Evolutionary conservation across 352 stramenopile genomes (phyloP).

Genomic region (Blastocystis sp.): DNA sequence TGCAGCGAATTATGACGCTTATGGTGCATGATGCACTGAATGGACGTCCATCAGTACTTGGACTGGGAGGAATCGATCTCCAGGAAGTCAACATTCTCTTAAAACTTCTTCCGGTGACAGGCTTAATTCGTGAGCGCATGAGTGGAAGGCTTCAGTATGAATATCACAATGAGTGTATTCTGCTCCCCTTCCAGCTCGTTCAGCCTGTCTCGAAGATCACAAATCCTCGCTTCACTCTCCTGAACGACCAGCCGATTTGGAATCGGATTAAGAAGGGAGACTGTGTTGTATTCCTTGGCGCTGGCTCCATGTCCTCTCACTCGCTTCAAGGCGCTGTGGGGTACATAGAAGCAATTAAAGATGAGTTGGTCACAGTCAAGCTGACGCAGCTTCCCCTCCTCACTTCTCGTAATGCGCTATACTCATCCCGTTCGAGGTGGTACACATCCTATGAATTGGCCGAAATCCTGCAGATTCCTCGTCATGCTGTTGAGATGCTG

Average conservation of each 20-base stretch:
- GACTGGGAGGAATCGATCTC: constrained; percentile 83
- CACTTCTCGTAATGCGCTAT: constrained; percentile 69
- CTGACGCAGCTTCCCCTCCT: not conserved
- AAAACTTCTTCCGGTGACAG: constrained; percentile 77
- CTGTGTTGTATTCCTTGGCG: constrained; percentile 77
- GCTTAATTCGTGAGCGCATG: constrained; percentile 84
- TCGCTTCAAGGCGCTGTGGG: constrained; percentile 77
- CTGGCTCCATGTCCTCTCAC: constrained; percentile 68
- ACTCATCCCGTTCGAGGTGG: constrained; percentile 71
- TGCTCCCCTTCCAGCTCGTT: constrained; percentile 89
- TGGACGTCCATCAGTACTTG: constrained; percentile 68
- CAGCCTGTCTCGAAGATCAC: constrained; percentile 80
- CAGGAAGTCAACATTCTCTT: constrained; percentile 75
- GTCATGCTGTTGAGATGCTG: constrained; percentile 82
- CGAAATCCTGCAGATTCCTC: constrained; percentile 82
- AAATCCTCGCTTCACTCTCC: constrained; percentile 86
- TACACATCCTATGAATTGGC: constrained; percentile 73
- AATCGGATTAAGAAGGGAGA: constrained; percentile 80
- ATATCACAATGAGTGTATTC: constrained; percentile 80
- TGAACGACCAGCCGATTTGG: constrained; percentile 71
- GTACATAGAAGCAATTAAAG: constrained; percentile 72
- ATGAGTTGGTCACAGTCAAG: constrained; percentile 61
- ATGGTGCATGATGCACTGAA: not conserved
- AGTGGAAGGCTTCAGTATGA: constrained; percentile 88
- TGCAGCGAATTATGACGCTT: not conserved